Percentiles rank a stretch among this genome's conserved stretches.
Conservation (phyloP, 2,329 filamentous ascomycete species). For the Phoma herbarum region DNA sequence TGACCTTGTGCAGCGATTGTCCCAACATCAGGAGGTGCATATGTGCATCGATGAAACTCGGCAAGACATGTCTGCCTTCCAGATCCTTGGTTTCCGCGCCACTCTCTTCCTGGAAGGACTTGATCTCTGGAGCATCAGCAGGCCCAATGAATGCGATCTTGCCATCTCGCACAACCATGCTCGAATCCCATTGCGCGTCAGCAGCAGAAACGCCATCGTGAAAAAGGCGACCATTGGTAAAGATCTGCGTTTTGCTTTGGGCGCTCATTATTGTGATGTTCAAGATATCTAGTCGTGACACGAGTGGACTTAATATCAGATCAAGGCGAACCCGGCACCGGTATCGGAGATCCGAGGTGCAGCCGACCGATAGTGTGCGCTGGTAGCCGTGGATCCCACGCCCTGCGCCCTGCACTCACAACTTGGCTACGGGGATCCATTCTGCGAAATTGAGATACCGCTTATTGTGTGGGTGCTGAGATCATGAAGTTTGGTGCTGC, state of each 20-base stretch:
- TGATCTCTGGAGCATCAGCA: constrained; percentile 31
- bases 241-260: constrained; percentile 25
- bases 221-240: constrained; percentile 44
- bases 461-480: neutral
- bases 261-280: constrained; percentile 10
- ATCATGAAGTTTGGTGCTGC: too few species aligned
- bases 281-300: neutral
- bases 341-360: constrained; percentile 28
- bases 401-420: constrained; percentile 5
- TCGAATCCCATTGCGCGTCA: constrained; percentile 29
- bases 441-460: neutral
- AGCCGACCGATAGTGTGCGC: constrained; percentile 17
- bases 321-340: constrained; percentile 12
- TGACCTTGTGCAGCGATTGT: constrained; percentile 62
- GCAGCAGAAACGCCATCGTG: constrained; percentile 10
- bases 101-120: constrained; percentile 33
- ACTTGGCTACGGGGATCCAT: neutral
- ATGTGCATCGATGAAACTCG: constrained; percentile 67
- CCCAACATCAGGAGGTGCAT: constrained; percentile 66
- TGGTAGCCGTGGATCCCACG: constrained; percentile 6
- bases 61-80: constrained; percentile 55
- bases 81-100: constrained; percentile 46
- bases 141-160: constrained; percentile 55
- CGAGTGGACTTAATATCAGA: constrained; percentile 18
- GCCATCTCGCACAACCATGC: constrained; percentile 54